A percentile compares a stretch with the other conserved stretches of the same genome.
These are phyloP conservation scores for Dittrichia graveolens DNA, from an alignment of 129 eudicot genomes.

Conservation along the genomic window DNA sequence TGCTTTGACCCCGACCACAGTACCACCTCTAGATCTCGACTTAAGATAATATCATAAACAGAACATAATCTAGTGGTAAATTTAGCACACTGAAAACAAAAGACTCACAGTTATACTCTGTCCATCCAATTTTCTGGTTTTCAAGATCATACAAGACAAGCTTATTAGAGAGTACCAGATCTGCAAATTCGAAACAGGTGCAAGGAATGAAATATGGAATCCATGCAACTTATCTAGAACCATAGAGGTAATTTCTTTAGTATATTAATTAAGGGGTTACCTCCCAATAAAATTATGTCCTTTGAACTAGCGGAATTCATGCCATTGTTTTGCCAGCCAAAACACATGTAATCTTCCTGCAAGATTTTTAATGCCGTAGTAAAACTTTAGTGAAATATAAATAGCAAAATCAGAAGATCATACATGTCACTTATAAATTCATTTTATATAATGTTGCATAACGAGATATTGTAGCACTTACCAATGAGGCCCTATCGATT, in stretches of 20 bases:
- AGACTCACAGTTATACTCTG: constrained; percentile 81
- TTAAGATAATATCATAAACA: too few relatives aligned
- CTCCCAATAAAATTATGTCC: constrained; percentile 70
- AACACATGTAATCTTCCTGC: constrained; percentile 67
- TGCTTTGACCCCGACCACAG: too few relatives aligned
- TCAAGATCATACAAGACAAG: constrained; percentile 83
- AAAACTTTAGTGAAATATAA: not conserved
- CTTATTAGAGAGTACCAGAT: constrained; percentile 74
- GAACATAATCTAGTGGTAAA: too few relatives aligned
- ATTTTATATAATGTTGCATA: too few relatives aligned
- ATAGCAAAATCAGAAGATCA: constrained; percentile 10
- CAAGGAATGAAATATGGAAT: not conserved
- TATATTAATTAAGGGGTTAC: constrained; percentile 29
- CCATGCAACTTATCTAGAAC: constrained; percentile 19
- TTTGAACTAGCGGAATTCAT: constrained; percentile 39
- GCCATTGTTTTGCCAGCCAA: constrained; percentile 88
- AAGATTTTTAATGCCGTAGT: constrained; percentile 5
- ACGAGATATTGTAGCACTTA: too few relatives aligned
- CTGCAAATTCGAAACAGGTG: constrained; percentile 43
- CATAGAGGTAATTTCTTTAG: not conserved
- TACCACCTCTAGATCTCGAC: too few relatives aligned
- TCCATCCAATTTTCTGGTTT: constrained; percentile 80
- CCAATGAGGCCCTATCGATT: too few relatives aligned
- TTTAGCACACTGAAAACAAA: not conserved
- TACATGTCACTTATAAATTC: not conserved